Evolutionary conservation across 225 moss, liverwort and hornwort species (phyloP), one percentile per base, ranked within the genome.

Genomic region (Ulota crispa): DNA sequence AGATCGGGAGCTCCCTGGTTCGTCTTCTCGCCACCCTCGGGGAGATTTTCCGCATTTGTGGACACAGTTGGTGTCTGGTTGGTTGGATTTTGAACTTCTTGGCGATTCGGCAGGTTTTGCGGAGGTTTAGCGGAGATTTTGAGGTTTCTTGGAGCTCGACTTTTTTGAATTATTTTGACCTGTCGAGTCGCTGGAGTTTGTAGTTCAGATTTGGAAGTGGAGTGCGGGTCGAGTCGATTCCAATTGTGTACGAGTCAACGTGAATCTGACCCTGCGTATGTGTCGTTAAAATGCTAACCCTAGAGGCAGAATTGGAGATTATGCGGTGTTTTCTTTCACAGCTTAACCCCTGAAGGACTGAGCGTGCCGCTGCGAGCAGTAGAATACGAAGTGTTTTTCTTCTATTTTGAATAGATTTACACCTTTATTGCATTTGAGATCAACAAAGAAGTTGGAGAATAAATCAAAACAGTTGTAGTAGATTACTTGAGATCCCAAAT

Each of bases 1-100:
- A 59, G 71, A 59, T 76, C 65, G 64, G 64, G 71, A 66, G 80
- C 63, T 64, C 30, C 21, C 50, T 63, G 85, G 76, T 55, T 76
- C 11, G 27, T 30, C 7, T 41, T 18, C 59, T 57, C 32, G n/a
- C 47, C 77, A 27, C 36, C 39, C 39, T 73, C 3, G 11, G 37
- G 11, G 37, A 30, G 68, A 24, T 75, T 70, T 75, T 21, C 0
- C 6, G 6, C 59, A 68, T 63, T 72, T 72, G 31, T 20, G 78
- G 21, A 42, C 34, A 34, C 7, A 0, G 77, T 60, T 37, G 23
- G 20, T 61, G n/a, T 43, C 3, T 50, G 20, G 31, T 13, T 11
- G 39, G 39, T 39, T 39, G 39, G 21, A 14, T 70, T 47, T 57
- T 3, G 71, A 55, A 63, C 10, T 61, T 72, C 6, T 72, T 76